phyloP scores from a whole-genome alignment of 768 basidiomycete genomes.

The Boletellus emodensis region DNA sequence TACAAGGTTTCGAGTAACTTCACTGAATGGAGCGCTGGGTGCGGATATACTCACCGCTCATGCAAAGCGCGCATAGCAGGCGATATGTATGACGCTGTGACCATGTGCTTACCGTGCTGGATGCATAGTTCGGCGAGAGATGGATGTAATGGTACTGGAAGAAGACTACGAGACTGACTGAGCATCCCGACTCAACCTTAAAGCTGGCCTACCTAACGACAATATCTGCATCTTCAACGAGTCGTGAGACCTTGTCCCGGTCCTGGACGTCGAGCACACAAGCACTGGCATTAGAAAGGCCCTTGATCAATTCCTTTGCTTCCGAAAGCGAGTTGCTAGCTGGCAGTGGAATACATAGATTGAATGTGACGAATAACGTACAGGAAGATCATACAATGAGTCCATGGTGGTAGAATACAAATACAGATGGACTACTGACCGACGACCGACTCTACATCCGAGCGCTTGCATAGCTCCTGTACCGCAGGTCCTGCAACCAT shows the following conservation, averaged over 20 bases:
- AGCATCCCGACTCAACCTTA: neutral
- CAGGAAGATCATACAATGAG: conserved; percentile 14
- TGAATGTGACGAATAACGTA: conserved; percentile 4
- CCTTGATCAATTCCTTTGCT: conserved; percentile 42
- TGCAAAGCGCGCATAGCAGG: conserved; percentile 68
- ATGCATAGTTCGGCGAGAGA: conserved; percentile 73
- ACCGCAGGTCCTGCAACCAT: conserved; percentile 93
- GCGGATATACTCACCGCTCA: conserved; percentile 43
- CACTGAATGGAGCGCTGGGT: neutral
- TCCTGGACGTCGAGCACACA: conserved; percentile 60
- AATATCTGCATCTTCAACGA: conserved; percentile 67
- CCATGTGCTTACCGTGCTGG: conserved; percentile 61
- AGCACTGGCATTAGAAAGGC: conserved; percentile 50
- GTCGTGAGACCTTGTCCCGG: conserved; percentile 37
- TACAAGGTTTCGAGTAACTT: conserved; percentile 19
- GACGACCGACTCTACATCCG: conserved; percentile 67
- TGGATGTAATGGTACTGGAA: conserved; percentile 75
- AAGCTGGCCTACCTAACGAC: conserved; percentile 68
- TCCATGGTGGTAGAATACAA: conserved; percentile 5
- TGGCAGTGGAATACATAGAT: conserved; percentile 27
- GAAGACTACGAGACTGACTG: conserved; percentile 47
- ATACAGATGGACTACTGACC: conserved; percentile 48
- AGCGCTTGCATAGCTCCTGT: conserved; percentile 59
- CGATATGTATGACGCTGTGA: conserved; percentile 91
- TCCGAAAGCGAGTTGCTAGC: conserved; percentile 71